Base-by-base conservation (phyloP, 495 filamentous ascomycete genomes). In the Cairneyella variabilis region DNA sequence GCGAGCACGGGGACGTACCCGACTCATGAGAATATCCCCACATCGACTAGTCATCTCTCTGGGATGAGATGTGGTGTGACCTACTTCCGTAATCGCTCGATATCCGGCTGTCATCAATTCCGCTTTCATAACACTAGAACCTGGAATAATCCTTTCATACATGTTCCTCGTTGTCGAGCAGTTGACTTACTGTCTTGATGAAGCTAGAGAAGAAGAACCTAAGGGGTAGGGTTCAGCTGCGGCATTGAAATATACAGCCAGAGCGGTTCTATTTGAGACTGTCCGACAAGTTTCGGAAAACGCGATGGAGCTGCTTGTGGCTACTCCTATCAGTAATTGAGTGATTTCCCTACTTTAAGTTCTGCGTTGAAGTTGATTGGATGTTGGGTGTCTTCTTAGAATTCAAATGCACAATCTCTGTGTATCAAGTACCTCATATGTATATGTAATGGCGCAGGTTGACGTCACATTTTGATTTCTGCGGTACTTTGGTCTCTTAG, bases 21-120 rank as follows among this genome's bases (percentile, higher is more conserved):
- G 16, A 69, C 85, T 21, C 57, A 60, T 60, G 67, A 4, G 79
- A 81, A 41, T 75, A 85, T 68, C 66, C 80, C 30, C 23, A 47
- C 16, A 12, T 47, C 26, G 44, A 47, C 17, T 47, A 47, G 22
- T 3, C 44, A 3, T 11, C 44, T 7, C 44, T 47, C 18, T 47
- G 3, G 7, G 44, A 47, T 6, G 11, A 9, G 2, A 21, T 25
- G 3, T 47, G 44, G 44, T 30, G 3, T 17, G 71, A 74, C 14
- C 76, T 87, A 16, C 72, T 81, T 43, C 78, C 82, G 41, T 76
- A 52, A 63, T 88, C 23, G 72, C 80, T 1, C 71, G 75, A 40
- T 88, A 79, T 76, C 83, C 83, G 6, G 83, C 86, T 48, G 76
- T 82, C n/a, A 71, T 83, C 28, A 54, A 80, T 32, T 78, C 83